These are phyloP conservation scores for Marasmius tenuissimus DNA, from an alignment of 1,284 basidiomycete species.

Conservation along the genomic window DNA sequence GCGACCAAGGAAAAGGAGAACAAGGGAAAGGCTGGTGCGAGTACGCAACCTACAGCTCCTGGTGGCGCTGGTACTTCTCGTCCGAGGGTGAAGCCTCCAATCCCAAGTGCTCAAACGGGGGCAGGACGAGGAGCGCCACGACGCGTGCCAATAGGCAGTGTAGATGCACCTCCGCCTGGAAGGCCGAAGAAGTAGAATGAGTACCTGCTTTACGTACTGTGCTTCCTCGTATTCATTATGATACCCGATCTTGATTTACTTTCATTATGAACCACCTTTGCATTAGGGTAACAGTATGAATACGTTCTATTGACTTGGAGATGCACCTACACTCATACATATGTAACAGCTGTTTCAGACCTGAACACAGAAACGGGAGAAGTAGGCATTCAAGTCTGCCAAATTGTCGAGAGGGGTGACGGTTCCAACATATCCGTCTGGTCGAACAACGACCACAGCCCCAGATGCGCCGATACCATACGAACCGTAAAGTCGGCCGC, in stretches of 20 bases:
- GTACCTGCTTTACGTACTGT: neutral
- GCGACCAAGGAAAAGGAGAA: constrained; percentile 41
- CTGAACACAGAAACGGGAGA: constrained; percentile 36
- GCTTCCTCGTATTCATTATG: neutral
- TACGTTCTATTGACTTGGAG: neutral
- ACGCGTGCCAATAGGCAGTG: constrained; percentile 57
- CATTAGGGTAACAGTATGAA: too few species aligned
- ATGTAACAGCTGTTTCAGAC: neutral
- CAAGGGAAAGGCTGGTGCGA: constrained; percentile 19
- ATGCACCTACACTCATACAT: neutral
- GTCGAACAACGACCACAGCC: constrained; percentile 66
- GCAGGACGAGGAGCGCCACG: constrained; percentile 41
- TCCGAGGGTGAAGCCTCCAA: neutral
- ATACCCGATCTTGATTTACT: neutral
- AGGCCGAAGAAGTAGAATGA: constrained; percentile 30
- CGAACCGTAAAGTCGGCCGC: constrained; percentile 49
- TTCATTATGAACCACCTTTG: neutral
- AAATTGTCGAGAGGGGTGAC: constrained; percentile 50
- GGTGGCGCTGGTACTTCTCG: neutral
- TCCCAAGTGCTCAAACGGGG: constrained; percentile 12
- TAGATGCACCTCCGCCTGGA: constrained; percentile 48
- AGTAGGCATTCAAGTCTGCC: constrained; percentile 51
- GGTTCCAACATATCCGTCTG: constrained; percentile 73
- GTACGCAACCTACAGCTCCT: neutral
- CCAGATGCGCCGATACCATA: constrained; percentile 60